These are phyloP conservation scores for Dinochytrium kinnereticum DNA, from an alignment of 371 early-diverging fungal species.

Conservation along the genomic window DNA sequence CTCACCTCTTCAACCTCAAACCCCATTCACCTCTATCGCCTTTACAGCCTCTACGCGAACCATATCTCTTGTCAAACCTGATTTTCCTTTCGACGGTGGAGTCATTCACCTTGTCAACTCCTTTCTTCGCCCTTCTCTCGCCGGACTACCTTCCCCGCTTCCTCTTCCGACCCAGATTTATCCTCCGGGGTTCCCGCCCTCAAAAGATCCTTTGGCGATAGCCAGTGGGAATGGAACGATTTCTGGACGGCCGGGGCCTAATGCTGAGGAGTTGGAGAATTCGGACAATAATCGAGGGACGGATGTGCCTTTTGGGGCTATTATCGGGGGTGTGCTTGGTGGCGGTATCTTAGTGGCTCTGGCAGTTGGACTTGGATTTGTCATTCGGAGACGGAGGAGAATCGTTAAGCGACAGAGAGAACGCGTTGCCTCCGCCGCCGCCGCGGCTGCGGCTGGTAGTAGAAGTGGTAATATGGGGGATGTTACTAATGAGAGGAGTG, in stretches of 20 bases:
- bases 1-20: not conserved
- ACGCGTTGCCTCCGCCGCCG: not conserved
- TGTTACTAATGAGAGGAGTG: not conserved
- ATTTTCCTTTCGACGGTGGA: constrained; percentile 37
- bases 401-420: constrained; percentile 21
- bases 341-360: constrained; percentile 24
- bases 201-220: not conserved
- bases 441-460: constrained; percentile 3
- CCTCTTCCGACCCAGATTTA: constrained; percentile 33
- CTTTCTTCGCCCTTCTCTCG: constrained; percentile 21
- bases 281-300: constrained; percentile 8
- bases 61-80: constrained; percentile 26
- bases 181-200: constrained; percentile 15
- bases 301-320: constrained; percentile 30
- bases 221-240: constrained; percentile 5
- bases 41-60: not conserved
- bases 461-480: not conserved
- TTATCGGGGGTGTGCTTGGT: constrained; percentile 28
- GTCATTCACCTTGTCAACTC: constrained; percentile 40
- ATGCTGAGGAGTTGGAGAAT: not conserved
- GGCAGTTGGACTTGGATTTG: not conserved
- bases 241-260: constrained; percentile 9
- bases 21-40: not conserved
- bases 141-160: not conserved
- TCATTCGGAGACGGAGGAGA: constrained; percentile 24